phyloP scores from a whole-genome alignment of 306 rosid genomes.

The Pyrus bretschneideri region DNA sequence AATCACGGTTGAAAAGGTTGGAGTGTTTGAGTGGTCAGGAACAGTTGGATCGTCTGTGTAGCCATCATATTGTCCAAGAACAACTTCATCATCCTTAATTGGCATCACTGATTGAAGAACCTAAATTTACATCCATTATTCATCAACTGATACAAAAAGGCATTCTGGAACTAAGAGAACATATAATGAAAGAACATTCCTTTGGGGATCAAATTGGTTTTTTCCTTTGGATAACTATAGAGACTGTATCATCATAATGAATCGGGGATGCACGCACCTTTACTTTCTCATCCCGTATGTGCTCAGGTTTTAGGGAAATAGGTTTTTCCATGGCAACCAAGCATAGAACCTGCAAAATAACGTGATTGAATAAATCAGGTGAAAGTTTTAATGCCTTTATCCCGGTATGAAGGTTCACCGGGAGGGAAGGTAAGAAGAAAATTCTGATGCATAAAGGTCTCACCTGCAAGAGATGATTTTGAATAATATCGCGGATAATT shows the following conservation, averaged over 20 bases:
- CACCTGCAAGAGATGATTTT: constrained; percentile 94
- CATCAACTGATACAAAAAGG: constrained; percentile 4
- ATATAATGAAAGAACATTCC: constrained; percentile 1
- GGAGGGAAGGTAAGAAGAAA: background rate
- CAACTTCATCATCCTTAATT: constrained; percentile 71
- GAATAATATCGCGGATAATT: constrained; percentile 94
- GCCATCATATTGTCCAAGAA: constrained; percentile 95
- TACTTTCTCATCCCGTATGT: constrained; percentile 96
- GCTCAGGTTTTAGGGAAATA: constrained; percentile 84
- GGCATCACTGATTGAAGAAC: constrained; percentile 92
- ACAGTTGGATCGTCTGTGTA: constrained; percentile 92
- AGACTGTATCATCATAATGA: background rate
- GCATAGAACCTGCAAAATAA: constrained; percentile 65
- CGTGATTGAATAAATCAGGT: background rate
- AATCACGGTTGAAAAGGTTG: constrained; percentile 83
- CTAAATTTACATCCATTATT: constrained; percentile 37
- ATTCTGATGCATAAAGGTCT: constrained; percentile 5
- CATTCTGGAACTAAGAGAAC: constrained; percentile 11
- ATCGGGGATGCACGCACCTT: constrained; percentile 46
- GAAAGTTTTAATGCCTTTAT: background rate
- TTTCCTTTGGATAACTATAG: background rate
- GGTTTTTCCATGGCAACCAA: constrained; percentile 98
- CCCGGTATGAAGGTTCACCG: background rate
- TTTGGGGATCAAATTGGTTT: background rate
- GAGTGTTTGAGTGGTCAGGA: constrained; percentile 88